Conservation (phyloP, 2,329 filamentous ascomycete species). For the Plectosphaerella cucumerina region DNA sequence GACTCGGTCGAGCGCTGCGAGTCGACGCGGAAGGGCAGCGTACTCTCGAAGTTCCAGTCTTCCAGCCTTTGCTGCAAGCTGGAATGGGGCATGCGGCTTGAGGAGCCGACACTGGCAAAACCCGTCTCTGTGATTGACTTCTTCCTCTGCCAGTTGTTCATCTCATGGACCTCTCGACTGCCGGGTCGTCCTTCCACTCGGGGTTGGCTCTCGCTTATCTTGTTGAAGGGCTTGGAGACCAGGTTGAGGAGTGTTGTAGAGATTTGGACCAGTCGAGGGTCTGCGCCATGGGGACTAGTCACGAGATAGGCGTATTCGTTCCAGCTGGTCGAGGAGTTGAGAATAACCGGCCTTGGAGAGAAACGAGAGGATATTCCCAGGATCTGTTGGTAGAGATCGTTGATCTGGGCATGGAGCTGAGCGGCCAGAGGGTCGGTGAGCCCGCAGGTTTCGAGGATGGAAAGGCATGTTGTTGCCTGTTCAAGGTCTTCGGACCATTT, state of each 20-base stretch:
- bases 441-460: slow-evolving; percentile 8
- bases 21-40: background rate
- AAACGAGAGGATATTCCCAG: background rate
- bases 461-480: slow-evolving; percentile 19
- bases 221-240: too few species aligned
- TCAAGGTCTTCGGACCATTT: slow-evolving; percentile 21
- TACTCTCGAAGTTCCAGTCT: background rate
- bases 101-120: too few species aligned
- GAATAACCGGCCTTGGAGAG: background rate
- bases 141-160: too few species aligned
- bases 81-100: too few species aligned
- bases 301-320: background rate
- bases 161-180: too few species aligned
- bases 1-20: background rate
- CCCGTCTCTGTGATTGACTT: too few species aligned
- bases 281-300: background rate
- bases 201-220: too few species aligned
- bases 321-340: background rate
- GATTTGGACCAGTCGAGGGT: background rate
- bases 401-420: slow-evolving; percentile 10
- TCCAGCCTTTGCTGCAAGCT: background rate
- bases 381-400: background rate
- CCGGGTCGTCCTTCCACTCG: too few species aligned
- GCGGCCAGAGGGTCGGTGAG: slow-evolving; percentile 4
- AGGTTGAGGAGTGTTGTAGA: too few species aligned